Base-by-base conservation (phyloP, 1,284 basidiomycete species). In the Ganoderma boninense region DNA sequence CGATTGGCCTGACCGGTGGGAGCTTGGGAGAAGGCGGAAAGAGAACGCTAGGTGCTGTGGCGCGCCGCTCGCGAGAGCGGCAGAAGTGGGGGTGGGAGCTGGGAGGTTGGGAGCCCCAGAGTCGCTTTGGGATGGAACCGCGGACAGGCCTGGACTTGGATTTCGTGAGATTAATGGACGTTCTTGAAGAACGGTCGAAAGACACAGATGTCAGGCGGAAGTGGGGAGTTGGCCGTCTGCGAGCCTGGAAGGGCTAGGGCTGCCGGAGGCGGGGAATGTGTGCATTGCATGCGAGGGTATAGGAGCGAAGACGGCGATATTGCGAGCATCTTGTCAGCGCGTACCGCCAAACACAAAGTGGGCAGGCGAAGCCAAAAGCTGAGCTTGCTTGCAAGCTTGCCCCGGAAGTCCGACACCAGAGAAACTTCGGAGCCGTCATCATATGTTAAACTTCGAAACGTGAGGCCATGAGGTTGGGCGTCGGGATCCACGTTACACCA, bases 251-350 rank as follows among this genome's bases (percentile, higher is more conserved):
- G 43, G 43, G 16, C 43, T 44, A 16, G 43, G n/a, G 10, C 23
- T 11, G 49, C n/a, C 23, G n/a, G 49, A 23, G 20, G 18, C 18
- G n/a, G 18, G 32, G 29, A 57, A 18, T 20, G 16, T 20, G 57
- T 20, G 20, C 57, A 7, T n/a, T 18, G 35, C 13, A 60, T 60
- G 20, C 35, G 57, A 60, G 35, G 23, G 38, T 40, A 8, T 40
- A 35, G 32, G 57, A n/a, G 57, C 38, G 40, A 40, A 60, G 57
- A 20, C 35, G 57, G 57, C 20, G 38, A 40, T 35, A 60, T 60
- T 60, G 57, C 57, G 57, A 60, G 57, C 57, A 60, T 60, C 35
- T 40, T 60, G 57, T 60, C 57, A 40, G n/a, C 38, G 35, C 8
- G 20, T 60, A 40, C 38, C 35, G 20, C 18, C 35, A 23, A 23